A percentile compares a stretch with the other conserved stretches of the same genome.
Evolutionary conservation across 371 early-diverging fungal genomes (phyloP).

Genomic region (Haplosporangium sp.): DNA sequence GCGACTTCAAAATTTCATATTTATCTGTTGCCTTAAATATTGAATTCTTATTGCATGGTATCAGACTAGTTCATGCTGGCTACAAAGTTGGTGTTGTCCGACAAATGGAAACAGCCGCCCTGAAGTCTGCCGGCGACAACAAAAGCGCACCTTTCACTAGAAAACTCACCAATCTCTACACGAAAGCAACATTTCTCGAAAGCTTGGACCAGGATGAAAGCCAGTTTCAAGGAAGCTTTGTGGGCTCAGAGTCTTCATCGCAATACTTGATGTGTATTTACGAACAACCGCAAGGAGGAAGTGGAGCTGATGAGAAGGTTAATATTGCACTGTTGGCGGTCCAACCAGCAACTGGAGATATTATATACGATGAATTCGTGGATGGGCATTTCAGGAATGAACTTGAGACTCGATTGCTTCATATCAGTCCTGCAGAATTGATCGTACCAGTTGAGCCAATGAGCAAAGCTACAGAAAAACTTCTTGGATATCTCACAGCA

Average conservation of each 20-base stretch:
- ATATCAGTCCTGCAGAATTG: conserved; percentile 83
- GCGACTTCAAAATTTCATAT: background rate
- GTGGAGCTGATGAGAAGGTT: conserved; percentile 63
- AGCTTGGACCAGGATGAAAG: conserved; percentile 65
- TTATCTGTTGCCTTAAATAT: background rate
- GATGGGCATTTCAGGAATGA: conserved; percentile 78
- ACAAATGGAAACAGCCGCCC: conserved; percentile 89
- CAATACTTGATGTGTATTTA: conserved; percentile 69
- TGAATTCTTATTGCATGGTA: background rate
- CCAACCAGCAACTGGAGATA: conserved; percentile 78
- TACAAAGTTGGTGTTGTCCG: conserved; percentile 88
- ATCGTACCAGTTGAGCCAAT: conserved; percentile 67
- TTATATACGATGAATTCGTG: conserved; percentile 80
- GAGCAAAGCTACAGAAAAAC: conserved; percentile 66
- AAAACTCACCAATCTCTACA: conserved; percentile 79
- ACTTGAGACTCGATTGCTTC: conserved; percentile 82
- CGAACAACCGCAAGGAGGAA: conserved; percentile 67
- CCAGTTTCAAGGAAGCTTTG: conserved; percentile 33
- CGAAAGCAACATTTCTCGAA: conserved; percentile 85
- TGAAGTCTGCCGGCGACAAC: conserved; percentile 84
- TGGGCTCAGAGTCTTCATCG: conserved; percentile 26
- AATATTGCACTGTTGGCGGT: conserved; percentile 70
- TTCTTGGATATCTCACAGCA: conserved; percentile 58
- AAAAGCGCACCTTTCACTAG: conserved; percentile 80
- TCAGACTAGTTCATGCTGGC: conserved; percentile 81